Evolutionary conservation across 1,139 yeast species (phyloP).

Genomic region (Kazachstania sp.): DNA sequence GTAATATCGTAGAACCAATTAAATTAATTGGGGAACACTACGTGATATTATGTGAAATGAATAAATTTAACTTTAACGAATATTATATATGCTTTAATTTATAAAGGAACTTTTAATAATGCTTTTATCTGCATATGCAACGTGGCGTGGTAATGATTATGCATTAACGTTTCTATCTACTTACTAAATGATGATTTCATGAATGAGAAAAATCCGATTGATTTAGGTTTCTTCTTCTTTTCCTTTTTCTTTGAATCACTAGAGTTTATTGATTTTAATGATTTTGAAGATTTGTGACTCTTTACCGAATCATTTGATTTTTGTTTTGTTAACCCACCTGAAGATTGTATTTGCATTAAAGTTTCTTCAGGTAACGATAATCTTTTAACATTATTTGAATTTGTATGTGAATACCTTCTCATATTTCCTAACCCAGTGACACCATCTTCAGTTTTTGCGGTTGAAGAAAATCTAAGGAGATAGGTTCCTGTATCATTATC

Average conservation of each 20-base stretch:
- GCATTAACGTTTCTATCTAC: too few relatives aligned
- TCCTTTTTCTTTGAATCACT: not conserved
- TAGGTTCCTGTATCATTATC: not conserved
- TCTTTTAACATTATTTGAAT: not conserved
- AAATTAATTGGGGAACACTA: too few relatives aligned
- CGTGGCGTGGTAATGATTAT: too few relatives aligned
- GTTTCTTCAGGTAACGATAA: not conserved
- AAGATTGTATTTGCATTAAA: slow-evolving; percentile 9
- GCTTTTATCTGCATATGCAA: too few relatives aligned
- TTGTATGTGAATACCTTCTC: not conserved
- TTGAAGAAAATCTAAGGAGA: slow-evolving; percentile 10
- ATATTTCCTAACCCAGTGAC: slow-evolving; percentile 7
- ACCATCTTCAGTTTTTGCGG: slow-evolving; percentile 8
- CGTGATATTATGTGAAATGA: too few relatives aligned
- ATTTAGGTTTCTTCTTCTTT: not conserved
- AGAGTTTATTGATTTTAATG: not conserved
- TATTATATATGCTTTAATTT: too few relatives aligned
- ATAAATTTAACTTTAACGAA: too few relatives aligned
- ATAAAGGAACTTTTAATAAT: too few relatives aligned
- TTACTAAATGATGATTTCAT: not conserved
- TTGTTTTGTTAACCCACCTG: slow-evolving; percentile 5
- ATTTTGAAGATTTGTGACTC: slow-evolving; percentile 2
- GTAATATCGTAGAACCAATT: too few relatives aligned
- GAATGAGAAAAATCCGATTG: slow-evolving; percentile 1
- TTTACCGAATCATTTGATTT: slow-evolving; percentile 2